A percentile compares a stretch with the other conserved stretches of the same genome.
Conservation (phyloP, 805 yeast species). For the Brettanomyces sp. region DNA sequence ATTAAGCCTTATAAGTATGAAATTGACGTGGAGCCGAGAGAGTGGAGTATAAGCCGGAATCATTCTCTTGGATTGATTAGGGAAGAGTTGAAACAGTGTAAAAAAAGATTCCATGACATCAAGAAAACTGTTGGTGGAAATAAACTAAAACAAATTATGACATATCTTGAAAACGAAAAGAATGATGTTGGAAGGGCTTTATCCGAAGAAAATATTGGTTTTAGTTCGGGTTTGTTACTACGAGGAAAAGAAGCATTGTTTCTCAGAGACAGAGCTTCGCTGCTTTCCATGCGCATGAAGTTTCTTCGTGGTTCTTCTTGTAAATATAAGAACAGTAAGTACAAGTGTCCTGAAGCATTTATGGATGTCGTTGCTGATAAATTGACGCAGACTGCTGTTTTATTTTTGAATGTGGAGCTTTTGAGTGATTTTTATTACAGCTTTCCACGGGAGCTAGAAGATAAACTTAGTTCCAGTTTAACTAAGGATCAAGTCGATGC, state of each 20-base stretch:
- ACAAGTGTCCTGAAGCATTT: slow-evolving; percentile 90
- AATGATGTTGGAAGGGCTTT: slow-evolving; percentile 27
- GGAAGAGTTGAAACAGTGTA: slow-evolving; percentile 83
- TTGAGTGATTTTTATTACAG: slow-evolving; percentile 92
- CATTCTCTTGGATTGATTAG: slow-evolving; percentile 64
- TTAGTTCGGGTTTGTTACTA: slow-evolving; percentile 62
- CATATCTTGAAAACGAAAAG: slow-evolving; percentile 48
- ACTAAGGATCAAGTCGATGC: slow-evolving; percentile 70
- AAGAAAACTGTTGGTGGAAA: slow-evolving; percentile 72
- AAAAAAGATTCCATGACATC: slow-evolving; percentile 46
- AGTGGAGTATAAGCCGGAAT: slow-evolving; percentile 77
- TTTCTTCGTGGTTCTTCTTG: slow-evolving; percentile 71
- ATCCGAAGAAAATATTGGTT: slow-evolving; percentile 72
- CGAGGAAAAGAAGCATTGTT: slow-evolving; percentile 82
- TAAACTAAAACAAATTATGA: slow-evolving; percentile 74
- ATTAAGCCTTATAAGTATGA: slow-evolving; percentile 97
- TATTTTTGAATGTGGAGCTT: slow-evolving; percentile 88
- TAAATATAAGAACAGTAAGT: slow-evolving; percentile 68
- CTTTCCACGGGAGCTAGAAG: slow-evolving; percentile 89
- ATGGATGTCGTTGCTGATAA: slow-evolving; percentile 88
- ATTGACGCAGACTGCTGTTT: slow-evolving; percentile 83
- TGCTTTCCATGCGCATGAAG: slow-evolving; percentile 67
- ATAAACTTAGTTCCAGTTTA: slow-evolving; percentile 53
- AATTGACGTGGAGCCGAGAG: slow-evolving; percentile 91
- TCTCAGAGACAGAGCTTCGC: slow-evolving; percentile 59